Evolutionary conservation across 2,329 filamentous ascomycete species (phyloP).

Genomic region (Amauroascus niger): DNA sequence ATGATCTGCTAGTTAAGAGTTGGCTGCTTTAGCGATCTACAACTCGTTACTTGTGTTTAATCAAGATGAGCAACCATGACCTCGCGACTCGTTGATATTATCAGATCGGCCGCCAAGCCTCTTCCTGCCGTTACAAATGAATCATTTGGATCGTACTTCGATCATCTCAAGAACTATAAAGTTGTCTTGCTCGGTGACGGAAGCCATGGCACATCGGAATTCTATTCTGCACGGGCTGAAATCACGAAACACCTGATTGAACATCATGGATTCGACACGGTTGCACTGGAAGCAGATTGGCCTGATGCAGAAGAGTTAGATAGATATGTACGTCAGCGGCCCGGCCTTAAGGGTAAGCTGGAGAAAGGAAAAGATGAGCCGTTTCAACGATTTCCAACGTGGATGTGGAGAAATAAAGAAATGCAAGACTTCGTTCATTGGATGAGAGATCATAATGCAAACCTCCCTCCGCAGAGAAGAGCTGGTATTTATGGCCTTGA

Average conservation of each 20-base stretch:
- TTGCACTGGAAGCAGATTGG: conserved; percentile 47
- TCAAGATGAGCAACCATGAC: conserved; percentile 14
- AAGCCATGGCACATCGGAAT: conserved; percentile 48
- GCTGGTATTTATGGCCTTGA: conserved; percentile 45
- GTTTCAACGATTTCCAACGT: conserved; percentile 45
- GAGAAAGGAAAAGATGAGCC: conserved; percentile 28
- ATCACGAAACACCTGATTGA: conserved; percentile 44
- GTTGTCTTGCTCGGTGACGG: conserved; percentile 40
- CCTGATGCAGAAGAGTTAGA: conserved; percentile 45
- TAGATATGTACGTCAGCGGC: conserved; percentile 41
- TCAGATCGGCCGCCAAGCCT: conserved; percentile 30
- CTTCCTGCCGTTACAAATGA: conserved; percentile 30
- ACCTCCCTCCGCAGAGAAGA: conserved; percentile 24
- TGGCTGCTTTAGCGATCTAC: neutral
- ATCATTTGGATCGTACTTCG: conserved; percentile 35
- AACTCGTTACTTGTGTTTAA: neutral
- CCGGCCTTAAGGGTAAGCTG: conserved; percentile 29
- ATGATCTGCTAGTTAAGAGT: neutral
- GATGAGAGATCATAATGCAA: conserved; percentile 40
- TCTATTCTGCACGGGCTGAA: conserved; percentile 44
- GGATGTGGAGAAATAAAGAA: conserved; percentile 49
- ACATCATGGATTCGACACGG: conserved; percentile 43
- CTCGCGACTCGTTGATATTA: conserved; percentile 26
- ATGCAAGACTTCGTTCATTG: conserved; percentile 45
- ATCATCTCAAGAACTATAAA: conserved; percentile 32